Evolutionary conservation across 1,284 basidiomycete genomes (phyloP), one percentile per base, ranked within the genome.

Genomic region (Pulchroboletus neoregius): DNA sequence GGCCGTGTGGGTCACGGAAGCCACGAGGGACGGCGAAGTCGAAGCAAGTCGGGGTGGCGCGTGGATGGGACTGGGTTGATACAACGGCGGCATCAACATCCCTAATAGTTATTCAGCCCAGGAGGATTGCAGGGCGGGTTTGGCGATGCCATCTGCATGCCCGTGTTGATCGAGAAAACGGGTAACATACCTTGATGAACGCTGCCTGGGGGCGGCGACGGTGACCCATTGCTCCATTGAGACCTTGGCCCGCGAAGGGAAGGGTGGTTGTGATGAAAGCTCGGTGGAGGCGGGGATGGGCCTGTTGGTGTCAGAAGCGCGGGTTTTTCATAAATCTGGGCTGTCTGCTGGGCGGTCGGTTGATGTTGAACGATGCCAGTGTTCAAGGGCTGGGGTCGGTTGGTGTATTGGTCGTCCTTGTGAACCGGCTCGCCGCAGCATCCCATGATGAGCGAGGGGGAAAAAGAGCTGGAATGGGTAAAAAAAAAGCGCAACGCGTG

Each of bases 351-450:
- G 9, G 66, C 65, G 0, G 54, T 55, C 2, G 84, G 84, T 52
- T 87, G 84, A 28, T 76, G 74, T 24, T 58, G 72, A n/a, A 82
- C 58, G 28, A 68, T 18, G 27, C 53, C 57, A 1, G 39, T 50
- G 46, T 51, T 35, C 43, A 43, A 51, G 2, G 62, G 57, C n/a
- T 52, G 48, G 1, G 54, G 47, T 5, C 62, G 51, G 57, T 71
- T 74, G 26, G 61, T 57, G 30, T 62, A 58, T 38, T 68, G 66
- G 32, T 63, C 67, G 33, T 69, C 53, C 43, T 58, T 60, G 23
- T 56, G 67, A 27, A 62, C 44, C 1, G 67, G 54, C 39, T 74
- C 69, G 9, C 80, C 81, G 59, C 82, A 84, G 60, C 82, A 84
- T 46, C 75, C 69, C 79, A 82, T 81, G 48, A 53, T 64, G 49